Evolutionary conservation across 805 yeast species (phyloP).

Genomic region (Ogataea henricii): DNA sequence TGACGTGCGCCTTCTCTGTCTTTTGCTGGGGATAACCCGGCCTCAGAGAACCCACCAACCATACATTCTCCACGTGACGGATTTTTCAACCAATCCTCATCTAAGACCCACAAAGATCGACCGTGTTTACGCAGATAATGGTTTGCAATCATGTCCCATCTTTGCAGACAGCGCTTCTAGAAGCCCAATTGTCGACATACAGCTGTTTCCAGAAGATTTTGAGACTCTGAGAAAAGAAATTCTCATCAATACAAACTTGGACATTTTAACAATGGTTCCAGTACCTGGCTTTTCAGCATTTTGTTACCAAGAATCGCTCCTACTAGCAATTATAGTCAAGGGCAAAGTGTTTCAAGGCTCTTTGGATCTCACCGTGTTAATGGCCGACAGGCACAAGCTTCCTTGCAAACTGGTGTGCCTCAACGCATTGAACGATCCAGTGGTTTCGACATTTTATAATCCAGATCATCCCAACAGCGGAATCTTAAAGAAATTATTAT

Average conservation of each 20-base stretch:
- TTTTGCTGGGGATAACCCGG: constrained; percentile 26
- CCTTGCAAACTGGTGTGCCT: constrained; percentile 1
- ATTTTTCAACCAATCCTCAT: constrained; percentile 17
- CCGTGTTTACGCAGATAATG: background rate
- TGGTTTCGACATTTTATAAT: constrained; percentile 6
- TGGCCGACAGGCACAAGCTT: background rate
- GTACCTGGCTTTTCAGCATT: background rate
- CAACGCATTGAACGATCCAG: background rate
- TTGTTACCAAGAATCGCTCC: background rate
- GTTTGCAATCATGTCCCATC: background rate
- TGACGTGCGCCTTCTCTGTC: constrained; percentile 18
- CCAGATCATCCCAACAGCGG: background rate
- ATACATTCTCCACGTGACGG: constrained; percentile 25
- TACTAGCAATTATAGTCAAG: constrained; percentile 12
- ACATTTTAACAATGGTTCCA: background rate
- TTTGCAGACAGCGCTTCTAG: background rate
- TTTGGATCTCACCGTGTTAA: constrained; percentile 12
- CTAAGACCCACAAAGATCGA: constrained; percentile 4
- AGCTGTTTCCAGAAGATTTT: constrained; percentile 8
- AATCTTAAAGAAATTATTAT: constrained; percentile 1
- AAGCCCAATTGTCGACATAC: constrained; percentile 6
- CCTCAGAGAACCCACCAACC: constrained; percentile 15
- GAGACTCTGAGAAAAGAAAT: background rate
- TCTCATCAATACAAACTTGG: background rate
- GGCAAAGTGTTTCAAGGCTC: constrained; percentile 9